A percentile compares a stretch with the other conserved stretches of the same genome.
Evolutionary conservation across 345 rosid genomes (phyloP).

Genomic region (Eutrema yunnanense): DNA sequence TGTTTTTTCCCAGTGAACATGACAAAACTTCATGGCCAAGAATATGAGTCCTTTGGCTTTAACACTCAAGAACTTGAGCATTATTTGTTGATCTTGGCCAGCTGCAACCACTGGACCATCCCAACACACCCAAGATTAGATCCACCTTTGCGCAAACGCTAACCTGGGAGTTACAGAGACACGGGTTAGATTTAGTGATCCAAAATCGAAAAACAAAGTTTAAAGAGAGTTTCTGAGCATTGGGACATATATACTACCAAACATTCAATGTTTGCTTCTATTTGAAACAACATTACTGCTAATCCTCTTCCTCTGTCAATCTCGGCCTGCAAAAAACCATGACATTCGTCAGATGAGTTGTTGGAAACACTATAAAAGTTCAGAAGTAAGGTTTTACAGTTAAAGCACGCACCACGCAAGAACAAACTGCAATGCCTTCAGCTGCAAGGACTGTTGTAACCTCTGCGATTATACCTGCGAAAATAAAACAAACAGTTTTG

Average conservation of each 20-base stretch:
- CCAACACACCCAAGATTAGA: conserved; percentile 76
- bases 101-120: conserved; percentile 95
- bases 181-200: neutral
- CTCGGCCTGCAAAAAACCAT: conserved; percentile 53
- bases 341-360: neutral
- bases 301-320: conserved; percentile 85
- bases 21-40: conserved; percentile 35
- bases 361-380: neutral
- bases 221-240: neutral
- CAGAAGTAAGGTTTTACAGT: neutral
- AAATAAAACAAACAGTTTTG: neutral
- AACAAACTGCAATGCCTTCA: conserved; percentile 63
- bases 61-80: conserved; percentile 59
- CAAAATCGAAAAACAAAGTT: neutral
- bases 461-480: conserved; percentile 85
- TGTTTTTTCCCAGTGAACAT: conserved; percentile 7
- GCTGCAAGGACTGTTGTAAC: conserved; percentile 68
- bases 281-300: conserved; percentile 85
- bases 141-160: conserved; percentile 72
- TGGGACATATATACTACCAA: conserved; percentile 43
- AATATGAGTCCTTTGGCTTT: conserved; percentile 20
- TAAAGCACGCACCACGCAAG: conserved; percentile 67
- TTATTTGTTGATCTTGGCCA: conserved; percentile 59
- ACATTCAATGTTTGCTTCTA: conserved; percentile 66
- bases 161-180: conserved; percentile 39